Evolutionary conservation across 1,284 basidiomycete genomes (phyloP).

Genomic region (Mycosarcoma maydis): DNA sequence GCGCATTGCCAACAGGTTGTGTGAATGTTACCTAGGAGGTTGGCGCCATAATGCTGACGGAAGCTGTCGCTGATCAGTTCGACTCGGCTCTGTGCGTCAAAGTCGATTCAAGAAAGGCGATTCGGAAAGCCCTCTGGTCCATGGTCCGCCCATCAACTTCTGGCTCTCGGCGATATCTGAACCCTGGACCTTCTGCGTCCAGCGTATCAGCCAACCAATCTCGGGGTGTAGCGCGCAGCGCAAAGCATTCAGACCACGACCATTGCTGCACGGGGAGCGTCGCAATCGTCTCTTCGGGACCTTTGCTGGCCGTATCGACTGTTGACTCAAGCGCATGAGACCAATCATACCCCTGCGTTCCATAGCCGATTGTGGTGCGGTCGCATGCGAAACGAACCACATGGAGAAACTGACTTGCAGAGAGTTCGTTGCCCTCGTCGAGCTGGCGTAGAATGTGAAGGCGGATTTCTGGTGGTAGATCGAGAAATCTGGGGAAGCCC

Average conservation of each 20-base stretch:
- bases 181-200: no score
- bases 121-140: no score
- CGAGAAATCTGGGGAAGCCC: conserved; percentile 21
- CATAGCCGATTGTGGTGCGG: conserved; percentile 35
- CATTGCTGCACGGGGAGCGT: conserved; percentile 21
- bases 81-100: no score
- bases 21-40: no score
- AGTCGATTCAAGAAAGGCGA: no score
- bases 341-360: conserved; percentile 18
- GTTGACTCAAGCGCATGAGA: neutral
- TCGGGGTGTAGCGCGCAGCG: conserved; percentile 15
- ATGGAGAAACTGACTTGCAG: conserved; percentile 21
- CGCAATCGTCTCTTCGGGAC: neutral
- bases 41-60: no score
- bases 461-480: conserved; percentile 34
- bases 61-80: no score
- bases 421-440: conserved; percentile 5
- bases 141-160: no score
- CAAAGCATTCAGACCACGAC: conserved; percentile 37
- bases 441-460: conserved; percentile 27
- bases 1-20: no score
- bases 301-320: no score
- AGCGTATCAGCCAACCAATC: conserved; percentile 25
- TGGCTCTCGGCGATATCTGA: no score
- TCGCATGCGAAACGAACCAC: conserved; percentile 45